Evolutionary conservation across 176 grass and related monocot species (phyloP).

Genomic region (Ampelocalamus luodianensis): DNA sequence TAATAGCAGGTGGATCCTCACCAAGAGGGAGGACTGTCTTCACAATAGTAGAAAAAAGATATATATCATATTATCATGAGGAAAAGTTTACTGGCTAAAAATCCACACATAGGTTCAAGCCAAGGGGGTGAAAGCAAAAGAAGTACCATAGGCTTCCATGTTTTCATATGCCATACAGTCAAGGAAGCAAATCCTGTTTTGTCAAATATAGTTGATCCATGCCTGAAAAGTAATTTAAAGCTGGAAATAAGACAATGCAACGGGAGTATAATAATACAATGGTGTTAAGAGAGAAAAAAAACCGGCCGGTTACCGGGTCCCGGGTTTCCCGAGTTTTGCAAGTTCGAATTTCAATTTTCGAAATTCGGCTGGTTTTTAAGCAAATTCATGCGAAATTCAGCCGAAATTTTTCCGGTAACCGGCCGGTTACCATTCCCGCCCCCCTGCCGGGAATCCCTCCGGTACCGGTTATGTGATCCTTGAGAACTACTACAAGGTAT

Average conservation of each 20-base stretch:
- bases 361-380: too few species aligned
- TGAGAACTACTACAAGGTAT: conserved; percentile 1
- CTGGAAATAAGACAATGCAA: conserved; percentile 33
- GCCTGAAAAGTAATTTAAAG: conserved; percentile 51
- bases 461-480: too few species aligned
- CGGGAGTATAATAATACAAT: conserved; percentile 28
- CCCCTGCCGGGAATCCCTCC: too few species aligned
- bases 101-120: conserved; percentile 16
- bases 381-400: too few species aligned
- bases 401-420: too few species aligned
- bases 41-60: conserved; percentile 43
- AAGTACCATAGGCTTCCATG: conserved; percentile 88
- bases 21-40: conserved; percentile 96
- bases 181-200: conserved; percentile 88
- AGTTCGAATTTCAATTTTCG: too few species aligned
- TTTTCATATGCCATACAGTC: conserved; percentile 98
- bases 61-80: not conserved
- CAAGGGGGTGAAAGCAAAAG: conserved; percentile 41
- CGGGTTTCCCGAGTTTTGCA: too few species aligned
- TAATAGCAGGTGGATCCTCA: conserved; percentile 94
- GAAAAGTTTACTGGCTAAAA: conserved; percentile 23
- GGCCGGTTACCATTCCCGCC: too few species aligned
- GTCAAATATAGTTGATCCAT: conserved; percentile 74
- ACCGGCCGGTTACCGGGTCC: too few species aligned
- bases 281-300: not conserved